Percentiles rank a stretch among this genome's conserved stretches.
Conservation (phyloP, 129 eudicot species). For the Flaveria bidentis region DNA sequence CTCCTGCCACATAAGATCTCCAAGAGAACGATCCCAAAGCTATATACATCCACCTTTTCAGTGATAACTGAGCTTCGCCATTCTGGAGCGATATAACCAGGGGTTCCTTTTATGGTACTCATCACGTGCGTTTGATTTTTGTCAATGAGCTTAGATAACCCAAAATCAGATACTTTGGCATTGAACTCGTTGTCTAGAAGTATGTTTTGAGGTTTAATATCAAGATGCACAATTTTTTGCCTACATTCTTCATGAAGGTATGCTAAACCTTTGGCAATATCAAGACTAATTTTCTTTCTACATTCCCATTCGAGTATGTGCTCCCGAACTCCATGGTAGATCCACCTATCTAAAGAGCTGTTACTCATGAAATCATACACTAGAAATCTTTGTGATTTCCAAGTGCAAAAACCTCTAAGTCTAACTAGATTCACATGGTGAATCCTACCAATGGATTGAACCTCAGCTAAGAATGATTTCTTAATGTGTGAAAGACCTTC, state of each 20-base stretch:
- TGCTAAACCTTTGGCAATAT: conserved; percentile 44
- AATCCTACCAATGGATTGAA: conserved; percentile 32
- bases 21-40: conserved; percentile 35
- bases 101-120: conserved; percentile 32
- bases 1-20: conserved; percentile 33
- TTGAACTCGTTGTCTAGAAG: conserved; percentile 29
- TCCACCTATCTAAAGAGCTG: conserved; percentile 36
- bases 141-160: conserved; percentile 28
- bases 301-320: conserved; percentile 27
- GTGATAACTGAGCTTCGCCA: conserved; percentile 16
- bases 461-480: conserved; percentile 36
- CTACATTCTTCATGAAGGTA: conserved; percentile 44
- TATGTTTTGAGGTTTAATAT: conserved; percentile 37
- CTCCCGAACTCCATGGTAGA: not conserved
- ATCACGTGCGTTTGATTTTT: conserved; percentile 24
- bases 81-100: conserved; percentile 32
- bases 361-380: conserved; percentile 33
- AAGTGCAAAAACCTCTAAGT: conserved; percentile 34
- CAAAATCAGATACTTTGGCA: conserved; percentile 37
- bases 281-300: conserved; percentile 29
- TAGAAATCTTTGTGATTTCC: conserved; percentile 25
- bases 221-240: conserved; percentile 36
- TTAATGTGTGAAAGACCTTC: not conserved
- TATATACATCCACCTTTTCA: conserved; percentile 30
- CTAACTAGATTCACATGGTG: conserved; percentile 33